Evolutionary conservation across 179 eudicot species (phyloP).

Genomic region (Camellia oleifera): DNA sequence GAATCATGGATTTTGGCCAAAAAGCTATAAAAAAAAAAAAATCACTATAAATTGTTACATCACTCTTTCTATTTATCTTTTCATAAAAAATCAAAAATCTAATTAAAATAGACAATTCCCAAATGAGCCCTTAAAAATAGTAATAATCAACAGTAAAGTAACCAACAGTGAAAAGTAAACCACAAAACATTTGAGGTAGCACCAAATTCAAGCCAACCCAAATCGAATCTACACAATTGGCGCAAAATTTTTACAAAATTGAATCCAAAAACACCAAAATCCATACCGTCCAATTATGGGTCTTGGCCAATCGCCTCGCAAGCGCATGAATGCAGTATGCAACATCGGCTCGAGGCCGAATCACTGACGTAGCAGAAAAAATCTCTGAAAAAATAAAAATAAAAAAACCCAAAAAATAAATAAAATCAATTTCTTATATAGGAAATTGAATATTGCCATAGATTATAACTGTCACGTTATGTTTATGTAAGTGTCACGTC

Average conservation of each 20-base stretch:
- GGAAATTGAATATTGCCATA: no score
- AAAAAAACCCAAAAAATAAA: not conserved
- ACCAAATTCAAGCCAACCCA: not conserved
- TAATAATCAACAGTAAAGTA: not conserved
- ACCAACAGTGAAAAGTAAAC: not conserved
- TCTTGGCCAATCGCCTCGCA: slow-evolving; percentile 76
- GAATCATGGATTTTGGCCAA: not conserved
- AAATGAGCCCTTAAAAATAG: no score
- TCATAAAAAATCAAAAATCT: not conserved
- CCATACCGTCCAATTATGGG: slow-evolving; percentile 93
- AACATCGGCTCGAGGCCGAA: slow-evolving; percentile 88
- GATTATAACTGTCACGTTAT: no score
- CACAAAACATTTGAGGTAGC: not conserved
- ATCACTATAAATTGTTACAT: no score
- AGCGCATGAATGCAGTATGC: slow-evolving; percentile 84
- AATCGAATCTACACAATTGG: not conserved
- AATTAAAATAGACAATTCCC: no score
- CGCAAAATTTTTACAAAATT: not conserved
- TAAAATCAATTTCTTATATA: no score
- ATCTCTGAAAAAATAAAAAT: slow-evolving; percentile 47
- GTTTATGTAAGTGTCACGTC: no score
- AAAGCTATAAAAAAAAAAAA: no score
- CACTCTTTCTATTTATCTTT: no score
- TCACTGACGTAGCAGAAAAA: slow-evolving; percentile 64
- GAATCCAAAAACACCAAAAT: not conserved